Conservation (phyloP, 106 monocot species). For the Xerophyta viscosa region DNA sequence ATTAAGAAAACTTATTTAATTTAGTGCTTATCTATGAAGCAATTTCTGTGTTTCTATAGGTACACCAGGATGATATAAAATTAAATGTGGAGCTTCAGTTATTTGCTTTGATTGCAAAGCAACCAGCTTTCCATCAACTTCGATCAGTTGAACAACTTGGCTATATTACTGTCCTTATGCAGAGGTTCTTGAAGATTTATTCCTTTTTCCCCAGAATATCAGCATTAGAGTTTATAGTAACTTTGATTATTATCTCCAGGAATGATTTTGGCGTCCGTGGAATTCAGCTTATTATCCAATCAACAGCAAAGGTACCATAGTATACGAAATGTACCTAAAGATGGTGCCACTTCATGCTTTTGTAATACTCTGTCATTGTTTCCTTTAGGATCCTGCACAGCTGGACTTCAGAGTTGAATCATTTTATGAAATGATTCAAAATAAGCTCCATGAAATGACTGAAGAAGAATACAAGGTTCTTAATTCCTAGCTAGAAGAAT, state of each 20-base stretch:
- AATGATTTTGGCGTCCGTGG: constrained; percentile 70
- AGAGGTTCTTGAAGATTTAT: constrained; percentile 44
- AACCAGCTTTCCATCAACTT: constrained; percentile 92
- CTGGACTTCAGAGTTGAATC: constrained; percentile 68
- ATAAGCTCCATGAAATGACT: constrained; percentile 60
- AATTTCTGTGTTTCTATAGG: constrained; percentile 25
- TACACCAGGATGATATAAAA: constrained; percentile 81
- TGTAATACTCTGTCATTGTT: background rate
- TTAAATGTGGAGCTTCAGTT: constrained; percentile 74
- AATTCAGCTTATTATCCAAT: constrained; percentile 77
- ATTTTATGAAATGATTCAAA: constrained; percentile 72
- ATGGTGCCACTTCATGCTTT: background rate
- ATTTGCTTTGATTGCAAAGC: constrained; percentile 75
- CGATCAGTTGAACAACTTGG: constrained; percentile 96
- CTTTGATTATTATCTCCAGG: constrained; percentile 24
- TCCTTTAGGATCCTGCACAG: constrained; percentile 65
- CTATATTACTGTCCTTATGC: constrained; percentile 62
- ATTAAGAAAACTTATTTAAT: too few relatives aligned
- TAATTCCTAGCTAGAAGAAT: background rate
- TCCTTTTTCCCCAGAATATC: background rate
- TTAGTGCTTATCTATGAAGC: background rate
- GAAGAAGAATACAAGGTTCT: constrained; percentile 58
- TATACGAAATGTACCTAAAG: too few relatives aligned
- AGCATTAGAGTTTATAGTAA: background rate
- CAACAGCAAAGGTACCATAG: constrained; percentile 62